A percentile compares a stretch with the other conserved stretches of the same genome.
These are phyloP conservation scores for Trichaptum fuscoviolaceum DNA, from an alignment of 768 basidiomycete species.

Conservation along the genomic window DNA sequence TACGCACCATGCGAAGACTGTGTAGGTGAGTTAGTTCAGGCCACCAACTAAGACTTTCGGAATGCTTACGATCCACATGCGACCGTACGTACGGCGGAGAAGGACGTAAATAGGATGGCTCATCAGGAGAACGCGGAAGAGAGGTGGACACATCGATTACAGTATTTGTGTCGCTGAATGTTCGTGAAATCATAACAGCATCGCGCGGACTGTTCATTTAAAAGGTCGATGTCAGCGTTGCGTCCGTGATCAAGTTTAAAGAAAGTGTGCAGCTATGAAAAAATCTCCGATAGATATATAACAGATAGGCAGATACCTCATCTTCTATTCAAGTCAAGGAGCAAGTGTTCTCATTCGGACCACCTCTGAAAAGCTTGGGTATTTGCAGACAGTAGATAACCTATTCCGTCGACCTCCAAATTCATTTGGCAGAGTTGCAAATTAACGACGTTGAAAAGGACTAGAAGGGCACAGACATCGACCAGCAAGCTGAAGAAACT, in stretches of 20 bases:
- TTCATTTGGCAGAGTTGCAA: not conserved
- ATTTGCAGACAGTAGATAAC: too few species aligned
- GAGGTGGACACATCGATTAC: conserved; percentile 90
- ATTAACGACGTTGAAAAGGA: not conserved
- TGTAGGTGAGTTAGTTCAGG: conserved; percentile 22
- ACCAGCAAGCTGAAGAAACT: conserved; percentile 26
- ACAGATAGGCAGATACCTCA: not conserved
- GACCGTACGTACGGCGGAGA: conserved; percentile 92
- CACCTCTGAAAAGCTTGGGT: too few species aligned
- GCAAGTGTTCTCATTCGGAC: too few species aligned
- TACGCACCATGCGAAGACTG: conserved; percentile 93
- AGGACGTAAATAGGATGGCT: conserved; percentile 86
- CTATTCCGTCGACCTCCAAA: too few species aligned
- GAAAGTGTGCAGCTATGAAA: conserved; percentile 4
- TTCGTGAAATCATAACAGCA: conserved; percentile 87
- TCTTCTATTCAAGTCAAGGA: too few species aligned
- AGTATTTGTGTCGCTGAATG: conserved; percentile 74
- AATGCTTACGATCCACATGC: conserved; percentile 60
- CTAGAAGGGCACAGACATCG: not conserved
- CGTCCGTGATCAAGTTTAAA: not conserved
- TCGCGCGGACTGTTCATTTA: conserved; percentile 71
- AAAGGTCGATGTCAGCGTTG: conserved; percentile 8
- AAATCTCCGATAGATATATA: not conserved
- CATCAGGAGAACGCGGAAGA: conserved; percentile 85
- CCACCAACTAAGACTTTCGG: conserved; percentile 4